Conservation (phyloP, 1,284 basidiomycete species). For the Trichosporon coremiiforme region DNA sequence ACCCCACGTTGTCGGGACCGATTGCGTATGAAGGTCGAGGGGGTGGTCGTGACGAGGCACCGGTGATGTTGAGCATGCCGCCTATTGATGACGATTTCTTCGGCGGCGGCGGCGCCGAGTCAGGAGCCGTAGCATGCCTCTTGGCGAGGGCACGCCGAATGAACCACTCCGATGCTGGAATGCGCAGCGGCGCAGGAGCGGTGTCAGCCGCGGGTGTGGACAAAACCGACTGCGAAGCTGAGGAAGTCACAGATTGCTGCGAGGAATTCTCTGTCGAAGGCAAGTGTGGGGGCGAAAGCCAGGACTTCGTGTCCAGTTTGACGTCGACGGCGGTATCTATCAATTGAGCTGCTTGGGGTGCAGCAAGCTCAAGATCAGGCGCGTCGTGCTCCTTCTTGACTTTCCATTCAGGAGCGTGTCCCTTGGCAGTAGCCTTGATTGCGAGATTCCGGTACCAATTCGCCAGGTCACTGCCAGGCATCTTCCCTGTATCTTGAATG, state of each 20-base stretch:
- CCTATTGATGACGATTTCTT: slow-evolving; percentile 37
- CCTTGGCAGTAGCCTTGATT: not conserved
- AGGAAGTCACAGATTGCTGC: slow-evolving; percentile 4
- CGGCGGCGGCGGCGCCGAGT: slow-evolving; percentile 20
- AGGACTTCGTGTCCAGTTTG: not conserved
- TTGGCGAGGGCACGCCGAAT: slow-evolving; percentile 49
- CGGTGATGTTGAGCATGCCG: slow-evolving; percentile 37
- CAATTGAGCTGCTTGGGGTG: not conserved
- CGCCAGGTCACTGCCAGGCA: slow-evolving; percentile 37
- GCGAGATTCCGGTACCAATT: slow-evolving; percentile 47
- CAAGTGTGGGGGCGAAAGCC: not conserved
- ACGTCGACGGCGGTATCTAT: not conserved
- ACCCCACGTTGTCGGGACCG: slow-evolving; percentile 52
- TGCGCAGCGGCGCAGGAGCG: slow-evolving; percentile 31
- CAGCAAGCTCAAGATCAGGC: not conserved
- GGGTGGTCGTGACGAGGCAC: slow-evolving; percentile 19
- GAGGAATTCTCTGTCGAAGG: not conserved
- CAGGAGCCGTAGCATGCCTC: slow-evolving; percentile 11
- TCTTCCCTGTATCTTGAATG: not conserved
- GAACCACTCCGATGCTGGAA: slow-evolving; percentile 50
- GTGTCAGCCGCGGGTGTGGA: not conserved
- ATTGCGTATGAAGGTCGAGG: slow-evolving; percentile 41
- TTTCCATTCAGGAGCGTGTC: not conserved
- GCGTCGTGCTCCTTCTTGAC: not conserved
- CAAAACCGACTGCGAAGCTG: not conserved